phyloP scores from a whole-genome alignment of 1,284 basidiomycete genomes.

The Moesziomyces parantarcticus region DNA sequence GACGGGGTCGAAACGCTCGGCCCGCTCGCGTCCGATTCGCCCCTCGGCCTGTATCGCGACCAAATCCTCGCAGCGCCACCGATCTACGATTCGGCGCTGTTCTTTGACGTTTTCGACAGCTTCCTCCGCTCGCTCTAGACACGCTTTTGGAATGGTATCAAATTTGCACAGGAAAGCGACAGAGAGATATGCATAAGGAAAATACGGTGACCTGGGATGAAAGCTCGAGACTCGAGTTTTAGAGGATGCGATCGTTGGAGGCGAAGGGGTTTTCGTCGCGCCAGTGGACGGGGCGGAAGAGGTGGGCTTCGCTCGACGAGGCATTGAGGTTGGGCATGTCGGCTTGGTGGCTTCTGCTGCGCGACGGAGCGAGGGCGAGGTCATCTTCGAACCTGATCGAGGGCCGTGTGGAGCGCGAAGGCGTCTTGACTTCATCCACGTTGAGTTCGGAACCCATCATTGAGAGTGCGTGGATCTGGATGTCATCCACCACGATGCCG shows the following conservation, averaged over 20 bases:
- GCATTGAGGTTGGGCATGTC: conserved; percentile 19
- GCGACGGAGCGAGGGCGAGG: neutral
- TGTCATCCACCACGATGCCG: conserved; percentile 27
- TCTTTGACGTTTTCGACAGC: conserved; percentile 37
- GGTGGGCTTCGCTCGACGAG: conserved; percentile 19
- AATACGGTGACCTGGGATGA: too few relatives aligned
- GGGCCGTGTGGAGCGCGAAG: neutral
- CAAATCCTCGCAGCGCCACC: conserved; percentile 10
- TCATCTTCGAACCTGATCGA: conserved; percentile 14
- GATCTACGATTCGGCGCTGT: conserved; percentile 8
- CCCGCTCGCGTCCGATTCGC: conserved; percentile 1
- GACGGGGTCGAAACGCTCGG: conserved; percentile 27
- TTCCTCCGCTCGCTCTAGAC: neutral
- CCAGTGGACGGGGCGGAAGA: conserved; percentile 17
- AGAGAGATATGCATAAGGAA: too few relatives aligned
- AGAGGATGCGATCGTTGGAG: too few relatives aligned
- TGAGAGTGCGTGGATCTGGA: conserved; percentile 24
- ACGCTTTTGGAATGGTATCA: too few relatives aligned
- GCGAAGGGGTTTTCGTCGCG: neutral
- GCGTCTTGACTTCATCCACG: conserved; percentile 6
- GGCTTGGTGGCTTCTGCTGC: conserved; percentile 2
- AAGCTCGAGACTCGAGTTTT: too few relatives aligned
- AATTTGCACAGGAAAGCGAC: too few relatives aligned
- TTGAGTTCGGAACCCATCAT: conserved; percentile 2
- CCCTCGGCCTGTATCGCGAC: conserved; percentile 25